Base-by-base conservation (phyloP, 495 filamentous ascomycete species). In the Penicillium ucsense region DNA sequence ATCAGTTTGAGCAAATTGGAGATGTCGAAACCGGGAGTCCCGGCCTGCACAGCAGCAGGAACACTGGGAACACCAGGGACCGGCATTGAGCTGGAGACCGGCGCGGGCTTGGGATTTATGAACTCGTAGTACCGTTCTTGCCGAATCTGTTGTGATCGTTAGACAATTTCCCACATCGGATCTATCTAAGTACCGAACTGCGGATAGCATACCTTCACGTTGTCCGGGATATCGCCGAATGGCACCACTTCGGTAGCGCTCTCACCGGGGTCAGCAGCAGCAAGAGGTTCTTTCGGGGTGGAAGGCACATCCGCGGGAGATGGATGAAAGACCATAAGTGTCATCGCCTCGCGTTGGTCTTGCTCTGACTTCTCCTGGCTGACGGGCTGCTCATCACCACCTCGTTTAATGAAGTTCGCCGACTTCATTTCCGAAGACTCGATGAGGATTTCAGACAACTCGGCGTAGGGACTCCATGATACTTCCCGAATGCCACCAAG, bases 281-380 rank as follows among this genome's bases (percentile, higher is more conserved):
- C 64, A 9, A 73, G 62, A 3, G 89, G 88, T 44, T 94, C 90
- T 46, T 82, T 79, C 3, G 90, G 85, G 0, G 83, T 80, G 1
- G 80, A 68, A 4, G 90, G 90, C 49, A 94, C 83, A 55, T 94
- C 89, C 5, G 76, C 76, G 33, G 68, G 63, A 44, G 81, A 80
- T 3, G 83, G 78, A 56, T 95, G 92, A 49, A 89, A 79, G 4
- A 83, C 85, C 81, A 94, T 88, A 32, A 95, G 76, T 28, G 86
- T 89, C n/a, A 73, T 81, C 20, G 73, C 69, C 63, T 94, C 90
- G 6, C 86, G 80, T 43, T 82, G 74, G 31, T 84, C 74, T 59
- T 88, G 88, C 4, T 72, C 70, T 35, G 75, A 71, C 47, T 82
- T 82, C 58, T 94, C 82, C 0, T 77, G 68, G 6, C 83, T 89